phyloP scores from a whole-genome alignment of 208 protist genomes.

The Trypanosoma melophagium region DNA sequence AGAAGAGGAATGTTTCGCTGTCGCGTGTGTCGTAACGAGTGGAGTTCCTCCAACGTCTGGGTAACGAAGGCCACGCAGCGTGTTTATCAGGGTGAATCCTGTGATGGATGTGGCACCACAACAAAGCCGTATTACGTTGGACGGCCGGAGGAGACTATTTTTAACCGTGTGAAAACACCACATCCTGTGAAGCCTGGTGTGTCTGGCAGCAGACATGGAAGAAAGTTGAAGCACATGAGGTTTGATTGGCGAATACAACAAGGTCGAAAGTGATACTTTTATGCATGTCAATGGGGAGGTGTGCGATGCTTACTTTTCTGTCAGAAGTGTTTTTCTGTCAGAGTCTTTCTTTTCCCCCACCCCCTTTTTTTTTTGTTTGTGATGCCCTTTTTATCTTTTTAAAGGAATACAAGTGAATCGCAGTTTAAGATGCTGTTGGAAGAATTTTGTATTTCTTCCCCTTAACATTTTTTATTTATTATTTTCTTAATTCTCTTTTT shows the following conservation, averaged over 20 bases:
- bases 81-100: slow-evolving; percentile 89
- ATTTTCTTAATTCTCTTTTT: too few relatives aligned
- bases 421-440: too few relatives aligned
- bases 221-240: slow-evolving; percentile 73
- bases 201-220: slow-evolving; percentile 63
- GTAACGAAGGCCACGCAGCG: slow-evolving; percentile 87
- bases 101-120: slow-evolving; percentile 77
- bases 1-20: slow-evolving; percentile 76
- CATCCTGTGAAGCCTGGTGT: slow-evolving; percentile 73
- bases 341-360: not conserved
- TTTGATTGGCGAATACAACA: slow-evolving; percentile 74
- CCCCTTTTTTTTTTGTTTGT: too few relatives aligned
- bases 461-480: too few relatives aligned
- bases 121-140: slow-evolving; percentile 90
- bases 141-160: slow-evolving; percentile 74
- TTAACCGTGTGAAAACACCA: slow-evolving; percentile 71
- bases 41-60: slow-evolving; percentile 81
- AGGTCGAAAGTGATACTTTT: slow-evolving; percentile 27
- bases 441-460: too few relatives aligned
- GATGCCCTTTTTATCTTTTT: too few relatives aligned
- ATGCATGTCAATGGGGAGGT: not conserved
- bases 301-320: too few relatives aligned
- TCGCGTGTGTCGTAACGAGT: slow-evolving; percentile 52
- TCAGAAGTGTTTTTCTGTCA: too few relatives aligned
- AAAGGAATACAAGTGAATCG: too few relatives aligned